phyloP scores from a whole-genome alignment of 164 flowering plant species.

The Echeveria elegans region DNA sequence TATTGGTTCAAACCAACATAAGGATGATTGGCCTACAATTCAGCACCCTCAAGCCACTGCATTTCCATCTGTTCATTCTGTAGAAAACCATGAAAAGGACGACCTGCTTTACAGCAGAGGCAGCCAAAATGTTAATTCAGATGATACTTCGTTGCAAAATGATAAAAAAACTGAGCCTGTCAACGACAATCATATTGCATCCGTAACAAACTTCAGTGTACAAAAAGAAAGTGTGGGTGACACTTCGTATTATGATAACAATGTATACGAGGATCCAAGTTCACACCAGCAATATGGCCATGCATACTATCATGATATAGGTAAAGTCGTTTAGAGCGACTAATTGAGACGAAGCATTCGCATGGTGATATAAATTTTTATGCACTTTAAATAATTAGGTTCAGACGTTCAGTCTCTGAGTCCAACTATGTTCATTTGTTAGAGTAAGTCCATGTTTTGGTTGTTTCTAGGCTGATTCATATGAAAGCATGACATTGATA shows the following conservation, averaged over 20 bases:
- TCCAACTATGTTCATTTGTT: neutral
- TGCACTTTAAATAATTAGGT: neutral
- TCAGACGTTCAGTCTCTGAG: neutral
- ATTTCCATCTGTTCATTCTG: conserved; percentile 19
- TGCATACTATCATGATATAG: conserved; percentile 44
- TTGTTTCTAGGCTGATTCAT: neutral
- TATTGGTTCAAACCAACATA: conserved; percentile 16
- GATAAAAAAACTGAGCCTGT: neutral
- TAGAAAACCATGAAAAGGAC: too few species aligned
- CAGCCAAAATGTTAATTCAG: too few species aligned
- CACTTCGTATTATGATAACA: conserved; percentile 44
- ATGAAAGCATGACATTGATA: conserved; percentile 1
- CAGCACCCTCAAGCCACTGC: conserved; percentile 42
- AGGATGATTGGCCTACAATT: conserved; percentile 68
- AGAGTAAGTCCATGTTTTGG: neutral
- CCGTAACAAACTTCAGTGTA: neutral
- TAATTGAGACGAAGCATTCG: neutral
- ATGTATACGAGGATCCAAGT: conserved; percentile 27
- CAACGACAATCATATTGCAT: neutral
- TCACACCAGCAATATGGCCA: conserved; percentile 45
- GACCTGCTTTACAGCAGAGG: too few species aligned
- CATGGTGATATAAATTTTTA: too few species aligned
- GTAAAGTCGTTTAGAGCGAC: conserved; percentile 18
- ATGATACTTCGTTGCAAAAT: neutral
- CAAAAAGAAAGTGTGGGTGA: neutral